Evolutionary conservation across 2,329 filamentous ascomycete species (phyloP), one percentile per base, ranked within the genome.

Genomic region (Diplodia seriata): DNA sequence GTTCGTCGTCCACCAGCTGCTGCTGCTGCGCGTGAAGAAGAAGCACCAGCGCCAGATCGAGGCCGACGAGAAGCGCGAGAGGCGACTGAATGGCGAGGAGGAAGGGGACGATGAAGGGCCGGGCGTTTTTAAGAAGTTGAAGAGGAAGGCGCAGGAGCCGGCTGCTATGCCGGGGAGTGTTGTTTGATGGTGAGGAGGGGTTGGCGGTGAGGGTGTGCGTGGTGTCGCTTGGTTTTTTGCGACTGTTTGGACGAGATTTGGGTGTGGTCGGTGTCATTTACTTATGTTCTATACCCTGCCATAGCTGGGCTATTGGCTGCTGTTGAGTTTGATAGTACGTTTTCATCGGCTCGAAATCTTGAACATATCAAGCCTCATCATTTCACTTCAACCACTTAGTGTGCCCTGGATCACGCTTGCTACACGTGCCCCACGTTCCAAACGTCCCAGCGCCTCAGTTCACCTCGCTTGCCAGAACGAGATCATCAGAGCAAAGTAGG

Each of bases 1-100:
- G 50, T 78, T 78, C 26, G 65, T 75, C 26, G 29, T 79, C 23
- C 81, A 80, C 68, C 81, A 81, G 70, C 76, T 80, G 67, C 76
- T 77, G 69, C 69, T 81, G 36, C 70, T 73, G 49, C 55, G 71
- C 15, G 73, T 81, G 4, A 75, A 77, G 69, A 71, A 72, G 66
- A 74, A 69, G 31, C 75, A 81, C 71, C 72, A 75, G 23, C 71
- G 68, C 36, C 76, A 79, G 63, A 70, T 76, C 38, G 72, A 70
- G 51, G 72, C 53, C 33, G 67, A 70, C 4, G 73, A 73, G 31
- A 67, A 59, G 53, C 43, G 59, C 9, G 43, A 29, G 31, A 31
- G 59, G n/a, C 43, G 18, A n/a, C 5, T 51, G 9, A 49, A 49
- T 5, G 59, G 59, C 1, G 15, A 63, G 15, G 40, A 51, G 5